Base-by-base conservation (phyloP, 1,284 basidiomycete genomes). In the Grifola frondosa region DNA sequence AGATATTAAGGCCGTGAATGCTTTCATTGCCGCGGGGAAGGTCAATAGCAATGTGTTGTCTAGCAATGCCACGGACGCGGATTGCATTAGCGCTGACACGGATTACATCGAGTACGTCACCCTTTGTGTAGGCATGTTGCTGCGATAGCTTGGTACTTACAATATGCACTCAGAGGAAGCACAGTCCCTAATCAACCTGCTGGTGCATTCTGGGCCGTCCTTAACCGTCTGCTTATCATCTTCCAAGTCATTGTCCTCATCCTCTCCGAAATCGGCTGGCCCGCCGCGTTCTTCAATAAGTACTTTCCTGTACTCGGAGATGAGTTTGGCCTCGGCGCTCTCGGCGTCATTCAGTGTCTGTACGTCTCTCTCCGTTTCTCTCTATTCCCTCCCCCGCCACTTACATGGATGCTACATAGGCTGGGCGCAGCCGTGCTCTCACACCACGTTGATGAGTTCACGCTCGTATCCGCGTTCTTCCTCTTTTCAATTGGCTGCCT, bases 251-350 rank as follows among this genome's bases (percentile, higher is more conserved):
- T 91, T 50, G 72, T 91, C 26, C 78, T 94, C 44, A 61, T 91
- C 37, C 52, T 83, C 33, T 79, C 75, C 47, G 88, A 90, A 63
- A 40, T 77, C 47, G 73, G 83, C 46, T 87, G 87, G 78, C 89
- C 88, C 1, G 63, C 70, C 25, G 54, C 61, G 10, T 84, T 92
- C 68, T 93, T 94, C 68, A 73, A 79, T 49, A 74, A 74, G 21
- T 92, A 75, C 71, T 85, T 95, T 65, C 91, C 91, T n/a, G 80
- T 94, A 33, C 79, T 95, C n/a, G 91, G 91, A 8, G 74, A 71
- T 12, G 73, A 79, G 34, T 91, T 92, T 63, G 89, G 91, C 31
- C 69, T 93, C 16, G 90, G 90, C 25, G 76, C 88, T 20, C 75
- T 93, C 5, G 91, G 91, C 16, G 77, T 88, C 46, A 84, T 93